Percentiles rank a stretch among this genome's conserved stretches.
Conservation (phyloP, 495 filamentous ascomycete species). For the Podospora anserina region DNA sequence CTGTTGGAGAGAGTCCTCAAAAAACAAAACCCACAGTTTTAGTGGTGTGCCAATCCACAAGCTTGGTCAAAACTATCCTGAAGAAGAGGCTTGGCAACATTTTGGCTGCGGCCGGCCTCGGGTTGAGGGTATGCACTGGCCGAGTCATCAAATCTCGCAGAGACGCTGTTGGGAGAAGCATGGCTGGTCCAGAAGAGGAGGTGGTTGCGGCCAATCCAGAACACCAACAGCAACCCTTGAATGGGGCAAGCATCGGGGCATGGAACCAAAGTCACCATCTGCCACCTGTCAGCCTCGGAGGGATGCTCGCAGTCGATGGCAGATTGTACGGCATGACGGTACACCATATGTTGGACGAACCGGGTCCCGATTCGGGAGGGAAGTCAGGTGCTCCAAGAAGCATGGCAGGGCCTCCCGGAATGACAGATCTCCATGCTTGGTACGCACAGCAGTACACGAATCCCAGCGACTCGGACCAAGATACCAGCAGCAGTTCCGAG, state of each 20-base stretch:
- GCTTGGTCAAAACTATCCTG: conserved; percentile 65
- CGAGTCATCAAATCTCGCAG: conserved; percentile 65
- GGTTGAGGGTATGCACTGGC: conserved; percentile 63
- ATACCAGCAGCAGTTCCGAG: conserved; percentile 35
- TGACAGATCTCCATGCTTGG: conserved; percentile 31
- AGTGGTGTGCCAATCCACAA: conserved; percentile 70
- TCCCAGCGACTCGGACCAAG: conserved; percentile 33
- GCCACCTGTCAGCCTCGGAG: conserved; percentile 86
- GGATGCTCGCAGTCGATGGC: conserved; percentile 78
- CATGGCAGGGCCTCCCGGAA: conserved; percentile 24
- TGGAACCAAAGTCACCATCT: conserved; percentile 79
- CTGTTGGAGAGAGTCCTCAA: conserved; percentile 64
- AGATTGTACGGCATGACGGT: conserved; percentile 88
- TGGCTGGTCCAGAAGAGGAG: conserved; percentile 37
- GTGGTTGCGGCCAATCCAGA: conserved; percentile 52
- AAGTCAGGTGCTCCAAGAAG: conserved; percentile 25
- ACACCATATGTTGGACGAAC: conserved; percentile 89
- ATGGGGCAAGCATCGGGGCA: conserved; percentile 89
- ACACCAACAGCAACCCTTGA: conserved; percentile 72
- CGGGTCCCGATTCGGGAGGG: conserved; percentile 54
- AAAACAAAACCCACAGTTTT: conserved; percentile 68
- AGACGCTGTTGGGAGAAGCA: conserved; percentile 36
- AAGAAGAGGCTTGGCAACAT: conserved; percentile 61
- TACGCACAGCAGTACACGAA: conserved; percentile 33
- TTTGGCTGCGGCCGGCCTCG: conserved; percentile 55